Base-by-base conservation (phyloP, 1,139 yeast genomes). In the Petasospora rhodanensis region DNA sequence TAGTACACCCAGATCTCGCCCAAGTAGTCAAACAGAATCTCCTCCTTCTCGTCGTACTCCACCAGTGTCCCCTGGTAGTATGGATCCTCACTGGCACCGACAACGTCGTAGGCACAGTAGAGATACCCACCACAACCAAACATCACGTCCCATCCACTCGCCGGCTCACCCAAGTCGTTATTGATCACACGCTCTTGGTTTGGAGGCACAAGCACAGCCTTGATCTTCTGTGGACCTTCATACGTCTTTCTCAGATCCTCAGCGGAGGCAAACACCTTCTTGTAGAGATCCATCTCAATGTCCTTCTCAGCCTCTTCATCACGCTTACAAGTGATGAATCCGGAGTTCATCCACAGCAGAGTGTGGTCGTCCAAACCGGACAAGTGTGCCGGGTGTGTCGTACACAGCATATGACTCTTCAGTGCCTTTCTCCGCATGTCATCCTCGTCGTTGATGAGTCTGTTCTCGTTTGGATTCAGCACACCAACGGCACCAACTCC, bases 281-380 rank as follows among this genome's bases (percentile, higher is more conserved):
- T 56, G 45, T 53, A 52, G 14, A 58, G 46, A 19, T 55, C 58
- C 34, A 52, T 37, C 16, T 47, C 38, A 28, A 55, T 50, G 32
- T 55, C 59, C 4, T 43, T 40, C 14, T 34, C 37, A 10, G 54
- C 55, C 24, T 46, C 47, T 18, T 50, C 59, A 40, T 67, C 66
- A 44, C 72, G 70, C 46, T 73, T 73, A 52, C 79, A 73, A 34
- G 54, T 68, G 9, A 64, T 59, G 46, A 70, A 72, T 0, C 79
- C 79, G 2, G 78, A 71, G 43, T 73, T 73, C 45, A 73, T 64
- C 79, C 79, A 73, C 16, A 73, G 46, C 22, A 73, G 51, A 17
- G 62, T 60, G 2, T 71, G 72, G 27, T 59, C 56, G 30, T 58
- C 61, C 34, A 63, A 29, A 18, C 52, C 56, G 4, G 57, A 60